Evolutionary conservation across 116 monocot species (phyloP).

Genomic region (Trichopus zeylanicus): DNA sequence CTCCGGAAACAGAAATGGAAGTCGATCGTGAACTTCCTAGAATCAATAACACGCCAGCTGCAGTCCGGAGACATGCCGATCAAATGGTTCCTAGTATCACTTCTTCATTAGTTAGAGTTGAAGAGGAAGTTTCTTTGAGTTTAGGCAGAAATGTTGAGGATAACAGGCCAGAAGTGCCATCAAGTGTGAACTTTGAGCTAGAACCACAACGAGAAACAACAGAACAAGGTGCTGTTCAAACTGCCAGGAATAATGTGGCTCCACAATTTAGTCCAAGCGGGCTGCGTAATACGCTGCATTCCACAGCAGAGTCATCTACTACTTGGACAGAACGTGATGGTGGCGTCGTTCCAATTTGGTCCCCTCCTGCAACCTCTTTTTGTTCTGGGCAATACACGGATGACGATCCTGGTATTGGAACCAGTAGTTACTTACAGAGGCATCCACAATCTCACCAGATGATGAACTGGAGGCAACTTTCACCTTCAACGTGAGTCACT

Average conservation of each 20-base stretch:
- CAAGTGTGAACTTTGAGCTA: conserved; percentile 25
- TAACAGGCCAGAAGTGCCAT: conserved; percentile 61
- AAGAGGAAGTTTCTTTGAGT: conserved; percentile 39
- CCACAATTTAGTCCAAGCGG: conserved; percentile 13
- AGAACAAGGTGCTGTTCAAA: conserved; percentile 8
- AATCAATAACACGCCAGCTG: conserved; percentile 15
- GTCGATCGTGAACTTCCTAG: conserved; percentile 33
- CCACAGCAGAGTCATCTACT: conserved; percentile 47
- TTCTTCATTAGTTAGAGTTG: conserved; percentile 48
- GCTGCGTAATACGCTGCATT: conserved; percentile 11
- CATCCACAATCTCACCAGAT: conserved; percentile 48
- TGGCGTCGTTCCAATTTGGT: conserved; percentile 87
- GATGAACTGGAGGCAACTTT: conserved; percentile 79
- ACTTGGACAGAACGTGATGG: conserved; percentile 63
- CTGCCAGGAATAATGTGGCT: conserved; percentile 9
- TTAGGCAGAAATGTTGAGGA: conserved; percentile 15
- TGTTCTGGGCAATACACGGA: conserved; percentile 32
- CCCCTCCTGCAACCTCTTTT: conserved; percentile 48
- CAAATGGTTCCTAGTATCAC: conserved; percentile 91
- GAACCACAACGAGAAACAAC: conserved; percentile 10
- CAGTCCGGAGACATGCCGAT: conserved; percentile 43
- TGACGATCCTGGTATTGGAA: conserved; percentile 39
- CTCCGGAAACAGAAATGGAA: conserved; percentile 71
- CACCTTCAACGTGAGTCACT: conserved; percentile 48
- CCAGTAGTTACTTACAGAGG: conserved; percentile 35